Base-by-base conservation (phyloP, 768 basidiomycete species). In the Rhodosporidiobolus sp. region DNA sequence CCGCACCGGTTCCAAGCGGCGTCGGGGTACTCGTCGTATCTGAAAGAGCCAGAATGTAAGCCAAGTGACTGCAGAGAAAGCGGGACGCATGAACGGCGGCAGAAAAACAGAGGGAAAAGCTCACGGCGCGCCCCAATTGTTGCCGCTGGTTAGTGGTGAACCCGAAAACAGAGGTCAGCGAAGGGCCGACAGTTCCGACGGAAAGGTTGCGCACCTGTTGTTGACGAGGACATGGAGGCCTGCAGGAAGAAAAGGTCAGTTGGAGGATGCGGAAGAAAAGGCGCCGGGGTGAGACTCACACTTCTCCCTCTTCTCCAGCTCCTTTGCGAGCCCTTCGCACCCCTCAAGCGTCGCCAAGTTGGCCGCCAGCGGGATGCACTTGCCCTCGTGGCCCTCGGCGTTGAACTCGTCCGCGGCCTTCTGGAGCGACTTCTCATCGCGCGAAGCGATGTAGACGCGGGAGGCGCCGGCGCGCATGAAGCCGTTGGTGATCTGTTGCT, bases 401-500 rank as follows among this genome's bases (percentile, higher is more conserved):
- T 83, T 86, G 58, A 89, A 83, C 77, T 87, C 84, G 14, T 80
- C 77, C 9, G 87, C 86, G 3, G 87, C 86, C 17, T 79, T 80
- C 46, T 84, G 79, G 76, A 87, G 87, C 34, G 85, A 86, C 70
- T 84, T 82, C 11, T 80, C 82, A 30, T 85, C 84, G 46, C 88
- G 85, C 11, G 87, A 86, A 3, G 86, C 84, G 76, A 89, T 88
- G 80, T 89, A 89, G 50, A 87, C 86, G 76, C 53, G 48, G 63
- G 83, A 85, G 17, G 87, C 86, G 19, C 88, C 88, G 70, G 88
- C 89, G 65, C 80, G 82, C 30, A 88, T 84, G 76, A 86, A 89
- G 14, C 86, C 87, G 12, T 86, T 82, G 4, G 89, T 85, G 73
- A 89, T 88, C 88, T 88, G 64, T 32, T 8, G 26, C 30, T 10